Base-by-base conservation (phyloP, 345 rosid species). In the Salix koriyanagi region DNA sequence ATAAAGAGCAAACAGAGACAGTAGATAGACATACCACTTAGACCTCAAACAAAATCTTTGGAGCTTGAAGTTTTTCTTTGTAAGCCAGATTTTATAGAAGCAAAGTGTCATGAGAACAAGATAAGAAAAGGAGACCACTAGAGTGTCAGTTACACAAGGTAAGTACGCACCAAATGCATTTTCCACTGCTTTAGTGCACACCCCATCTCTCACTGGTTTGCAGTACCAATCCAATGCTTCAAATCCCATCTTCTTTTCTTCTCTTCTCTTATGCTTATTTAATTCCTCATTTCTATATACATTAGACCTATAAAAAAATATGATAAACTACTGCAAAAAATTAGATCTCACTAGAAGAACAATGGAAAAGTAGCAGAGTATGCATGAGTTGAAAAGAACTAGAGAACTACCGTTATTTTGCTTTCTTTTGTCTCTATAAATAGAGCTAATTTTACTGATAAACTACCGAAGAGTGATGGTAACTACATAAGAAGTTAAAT, bases 151-250 rank as follows among this genome's bases (percentile, higher is more conserved):
- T 54, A 91, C 97, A 86, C 98, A 93, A 32, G 99, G 99, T 67
- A 97, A 92, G 84, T 93, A 96, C 50, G 89, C 91, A 62, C 99
- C 99, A 84, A 96, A 90, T 21, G 97, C 99, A 89, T 91, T 93
- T 76, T 88, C 88, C 79, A 92, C 97, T 32, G 79, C 84, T 79
- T 80, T 89, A 13, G 92, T 74, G 98, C 99, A 96, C 72, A 85
- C 75, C 75, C 98, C 98, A 84, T 87, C 77, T 14, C 83, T 69
- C 81, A 84, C 90, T 4, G 99, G 99, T 78, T 76, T 86, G 69
- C 99, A 96, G 74, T 88, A 96, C 98, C 98, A 93, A 56, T 72
- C 87, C 84, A 93, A 81, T 19, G 88, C 91, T 77, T 81, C 64
- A 65, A 87, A 88, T 68, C 89, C 90, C 98, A 93, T 93, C 60